Percentiles rank a stretch among this genome's conserved stretches.
These are phyloP conservation scores for Forsythia viridissima DNA, from an alignment of 257 asterid species.

Conservation along the genomic window DNA sequence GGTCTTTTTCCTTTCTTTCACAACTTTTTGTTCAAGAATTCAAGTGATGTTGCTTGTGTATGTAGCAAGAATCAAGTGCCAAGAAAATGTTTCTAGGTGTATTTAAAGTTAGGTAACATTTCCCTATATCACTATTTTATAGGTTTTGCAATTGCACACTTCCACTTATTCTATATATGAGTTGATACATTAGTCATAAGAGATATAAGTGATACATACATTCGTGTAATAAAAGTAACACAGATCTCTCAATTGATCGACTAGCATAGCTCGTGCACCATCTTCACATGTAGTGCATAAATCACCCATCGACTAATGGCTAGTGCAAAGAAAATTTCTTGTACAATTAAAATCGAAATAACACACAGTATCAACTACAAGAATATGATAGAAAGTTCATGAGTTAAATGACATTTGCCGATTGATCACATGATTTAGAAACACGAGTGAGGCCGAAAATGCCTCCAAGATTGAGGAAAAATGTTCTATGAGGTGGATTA, in stretches of 20 bases:
- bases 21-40: conserved; percentile 18
- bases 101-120: conserved; percentile 12
- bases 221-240: too few relatives aligned
- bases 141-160: not conserved
- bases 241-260: too few relatives aligned
- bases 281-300: too few relatives aligned
- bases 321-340: too few relatives aligned
- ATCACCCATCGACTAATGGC: too few relatives aligned
- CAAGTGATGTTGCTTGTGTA: conserved; percentile 17
- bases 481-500: too few relatives aligned
- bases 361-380: not conserved
- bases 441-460: too few relatives aligned
- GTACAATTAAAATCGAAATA: too few relatives aligned
- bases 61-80: conserved; percentile 19
- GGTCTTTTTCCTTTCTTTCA: not conserved
- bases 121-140: conserved; percentile 4
- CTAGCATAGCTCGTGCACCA: too few relatives aligned
- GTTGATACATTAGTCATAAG: not conserved
- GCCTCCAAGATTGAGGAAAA: too few relatives aligned
- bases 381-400: not conserved
- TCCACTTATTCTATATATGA: not conserved
- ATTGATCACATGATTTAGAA: not conserved
- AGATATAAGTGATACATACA: too few relatives aligned
- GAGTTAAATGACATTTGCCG: too few relatives aligned
- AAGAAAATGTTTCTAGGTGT: conserved; percentile 1